phyloP scores from a whole-genome alignment of 2,329 filamentous ascomycete genomes.

The Fusarium mundagurra region DNA sequence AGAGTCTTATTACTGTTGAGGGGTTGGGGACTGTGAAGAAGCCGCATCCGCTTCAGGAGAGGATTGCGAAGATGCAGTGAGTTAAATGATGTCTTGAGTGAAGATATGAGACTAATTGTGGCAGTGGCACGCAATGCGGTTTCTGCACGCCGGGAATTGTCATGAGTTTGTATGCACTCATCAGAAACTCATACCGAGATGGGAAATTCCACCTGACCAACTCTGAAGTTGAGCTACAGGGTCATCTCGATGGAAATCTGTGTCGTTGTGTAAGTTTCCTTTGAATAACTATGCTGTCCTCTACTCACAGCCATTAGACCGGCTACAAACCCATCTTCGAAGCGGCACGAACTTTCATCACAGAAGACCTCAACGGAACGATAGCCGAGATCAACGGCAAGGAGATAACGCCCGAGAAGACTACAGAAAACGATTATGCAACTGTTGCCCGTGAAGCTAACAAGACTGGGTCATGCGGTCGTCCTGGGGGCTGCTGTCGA shows the following conservation, averaged over 20 bases:
- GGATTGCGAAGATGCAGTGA: slow-evolving; percentile 5
- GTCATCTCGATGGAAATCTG: not conserved
- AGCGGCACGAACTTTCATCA: not conserved
- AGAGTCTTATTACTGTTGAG: slow-evolving; percentile 3
- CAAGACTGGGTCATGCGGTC: not conserved
- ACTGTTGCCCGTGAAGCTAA: not conserved
- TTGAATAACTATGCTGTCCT: fast-evolving
- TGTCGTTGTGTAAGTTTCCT: not conserved
- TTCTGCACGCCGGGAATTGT: not conserved
- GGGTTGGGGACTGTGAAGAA: not conserved
- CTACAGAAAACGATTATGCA: not conserved
- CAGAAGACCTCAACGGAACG: not conserved
- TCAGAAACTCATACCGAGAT: not conserved
- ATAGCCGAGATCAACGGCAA: not conserved
- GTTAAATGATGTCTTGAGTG: fast-evolving
- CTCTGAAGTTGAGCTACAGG: not conserved
- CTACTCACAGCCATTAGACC: not conserved
- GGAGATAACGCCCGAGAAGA: not conserved
- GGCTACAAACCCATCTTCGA: slow-evolving; percentile 6
- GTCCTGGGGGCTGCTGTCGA: not conserved
- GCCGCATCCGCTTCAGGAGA: not conserved
- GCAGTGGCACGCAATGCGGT: not conserved
- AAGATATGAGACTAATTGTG: fast-evolving
- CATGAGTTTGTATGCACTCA: not conserved
- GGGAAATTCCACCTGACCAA: not conserved